These are phyloP conservation scores for Aspergillus glaucus DNA, from an alignment of 2,329 filamentous ascomycete genomes.

Conservation along the genomic window DNA sequence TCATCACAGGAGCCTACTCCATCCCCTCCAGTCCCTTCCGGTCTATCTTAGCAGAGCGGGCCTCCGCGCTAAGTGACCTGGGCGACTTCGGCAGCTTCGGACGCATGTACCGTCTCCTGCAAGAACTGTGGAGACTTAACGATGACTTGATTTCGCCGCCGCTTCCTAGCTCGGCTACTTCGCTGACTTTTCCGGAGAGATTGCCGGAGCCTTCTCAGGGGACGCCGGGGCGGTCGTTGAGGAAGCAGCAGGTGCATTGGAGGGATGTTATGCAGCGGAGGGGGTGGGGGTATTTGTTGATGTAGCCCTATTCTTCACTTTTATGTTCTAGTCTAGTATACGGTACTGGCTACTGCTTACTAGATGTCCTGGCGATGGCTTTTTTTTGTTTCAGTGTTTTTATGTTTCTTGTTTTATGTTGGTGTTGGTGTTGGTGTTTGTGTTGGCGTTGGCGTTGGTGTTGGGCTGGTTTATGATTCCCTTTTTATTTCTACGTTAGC, in stretches of 20 bases:
- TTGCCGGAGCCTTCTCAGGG: conserved; percentile 1
- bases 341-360: too few species aligned
- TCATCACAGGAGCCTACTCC: conserved; percentile 76
- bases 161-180: not conserved
- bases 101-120: conserved; percentile 68
- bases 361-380: not conserved
- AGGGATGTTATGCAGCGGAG: conserved; percentile 86
- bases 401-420: not conserved
- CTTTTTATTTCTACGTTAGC: not conserved
- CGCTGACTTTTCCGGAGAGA: not conserved
- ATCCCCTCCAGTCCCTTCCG: conserved; percentile 69
- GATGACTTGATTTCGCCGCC: conserved; percentile 47
- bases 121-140: conserved; percentile 72
- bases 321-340: not conserved
- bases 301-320: conserved; percentile 43
- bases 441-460: not conserved
- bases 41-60: conserved; percentile 66
- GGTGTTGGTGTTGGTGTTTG: not conserved
- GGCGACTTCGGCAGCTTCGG: conserved; percentile 77
- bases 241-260: conserved; percentile 73
- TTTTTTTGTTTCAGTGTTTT: not conserved
- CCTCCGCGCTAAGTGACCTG: conserved; percentile 66
- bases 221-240: conserved; percentile 13
- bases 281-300: conserved; percentile 84
- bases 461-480: not conserved